phyloP scores from a whole-genome alignment of 2,329 filamentous ascomycete species.

The Harringtonia aguacate region DNA sequence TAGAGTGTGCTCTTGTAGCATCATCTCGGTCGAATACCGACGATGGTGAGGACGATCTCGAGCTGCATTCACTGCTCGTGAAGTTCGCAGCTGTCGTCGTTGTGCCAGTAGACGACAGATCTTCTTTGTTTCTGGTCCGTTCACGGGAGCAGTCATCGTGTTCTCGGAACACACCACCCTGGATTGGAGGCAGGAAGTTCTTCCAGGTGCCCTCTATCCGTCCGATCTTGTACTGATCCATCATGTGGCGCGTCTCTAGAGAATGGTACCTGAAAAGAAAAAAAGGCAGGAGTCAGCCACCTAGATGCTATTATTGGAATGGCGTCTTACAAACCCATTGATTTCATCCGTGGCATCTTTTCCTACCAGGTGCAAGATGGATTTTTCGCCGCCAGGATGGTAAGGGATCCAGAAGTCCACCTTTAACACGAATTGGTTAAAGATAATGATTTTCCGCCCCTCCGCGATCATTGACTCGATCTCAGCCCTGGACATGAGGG shows the following conservation, averaged over 20 bases:
- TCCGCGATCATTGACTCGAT: constrained; percentile 78
- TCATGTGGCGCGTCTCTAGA: constrained; percentile 58
- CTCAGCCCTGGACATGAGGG: constrained; percentile 36
- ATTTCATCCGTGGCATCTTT: constrained; percentile 93
- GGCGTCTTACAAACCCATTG: constrained; percentile 54
- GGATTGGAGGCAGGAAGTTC: constrained; percentile 86
- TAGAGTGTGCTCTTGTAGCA: neutral
- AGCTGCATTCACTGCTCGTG: constrained; percentile 8
- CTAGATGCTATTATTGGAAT: neutral
- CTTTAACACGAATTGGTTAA: constrained; percentile 73
- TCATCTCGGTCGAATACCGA: constrained; percentile 35
- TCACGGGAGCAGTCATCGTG: constrained; percentile 31
- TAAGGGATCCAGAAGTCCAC: constrained; percentile 81
- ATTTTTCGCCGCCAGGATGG: constrained; percentile 85
- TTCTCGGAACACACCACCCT: constrained; percentile 66
- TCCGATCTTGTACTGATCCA: constrained; percentile 78
- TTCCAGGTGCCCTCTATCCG: constrained; percentile 69
- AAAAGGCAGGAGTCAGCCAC: neutral
- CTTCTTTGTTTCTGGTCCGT: neutral
- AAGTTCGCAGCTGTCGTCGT: constrained; percentile 20
- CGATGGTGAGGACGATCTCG: constrained; percentile 29
- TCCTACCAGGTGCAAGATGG: constrained; percentile 88
- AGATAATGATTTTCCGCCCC: constrained; percentile 68
- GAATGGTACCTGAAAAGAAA: constrained; percentile 63
- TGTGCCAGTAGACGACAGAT: constrained; percentile 22